Evolutionary conservation across 768 basidiomycete species (phyloP).

Genomic region (Chiua virens): DNA sequence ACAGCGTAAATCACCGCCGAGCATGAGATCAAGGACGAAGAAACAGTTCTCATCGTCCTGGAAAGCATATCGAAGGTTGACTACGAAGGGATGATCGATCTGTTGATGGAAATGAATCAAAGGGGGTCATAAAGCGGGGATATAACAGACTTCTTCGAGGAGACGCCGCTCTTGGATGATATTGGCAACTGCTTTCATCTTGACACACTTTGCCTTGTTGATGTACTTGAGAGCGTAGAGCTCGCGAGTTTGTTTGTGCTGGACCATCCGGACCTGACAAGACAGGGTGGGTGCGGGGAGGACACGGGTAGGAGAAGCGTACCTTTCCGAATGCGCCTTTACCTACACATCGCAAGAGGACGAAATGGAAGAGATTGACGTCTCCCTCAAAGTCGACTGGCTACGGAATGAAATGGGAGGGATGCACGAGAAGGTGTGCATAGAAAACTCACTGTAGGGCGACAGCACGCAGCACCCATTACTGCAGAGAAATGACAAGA

Average conservation of each 20-base stretch:
- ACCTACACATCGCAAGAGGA: slow-evolving; percentile 92
- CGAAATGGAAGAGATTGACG: slow-evolving; percentile 95
- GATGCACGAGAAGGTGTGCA: neutral
- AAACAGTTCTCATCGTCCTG: slow-evolving; percentile 99
- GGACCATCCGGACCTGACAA: slow-evolving; percentile 91
- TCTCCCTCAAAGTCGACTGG: slow-evolving; percentile 96
- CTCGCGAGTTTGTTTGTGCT: slow-evolving; percentile 97
- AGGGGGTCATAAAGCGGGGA: neutral
- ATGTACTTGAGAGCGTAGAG: slow-evolving; percentile 99
- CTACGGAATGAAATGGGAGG: slow-evolving; percentile 37
- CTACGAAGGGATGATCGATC: slow-evolving; percentile 95
- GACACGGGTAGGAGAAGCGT: neutral
- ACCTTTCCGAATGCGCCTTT: slow-evolving; percentile 99
- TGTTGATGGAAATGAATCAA: slow-evolving; percentile 28
- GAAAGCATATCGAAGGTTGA: slow-evolving; percentile 94
- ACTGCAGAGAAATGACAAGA: slow-evolving; percentile 1
- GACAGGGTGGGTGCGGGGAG: slow-evolving; percentile 13
- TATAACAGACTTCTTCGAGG: slow-evolving; percentile 79
- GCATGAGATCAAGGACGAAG: slow-evolving; percentile 96
- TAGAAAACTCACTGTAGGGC: slow-evolving; percentile 59
- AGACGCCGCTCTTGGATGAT: slow-evolving; percentile 95
- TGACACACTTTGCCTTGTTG: slow-evolving; percentile 96
- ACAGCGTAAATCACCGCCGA: slow-evolving; percentile 95
- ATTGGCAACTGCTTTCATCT: slow-evolving; percentile 98
- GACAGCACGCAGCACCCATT: slow-evolving; percentile 85